Conservation (phyloP, 2,329 filamentous ascomycete genomes). For the Fragosphaeria purpurea region DNA sequence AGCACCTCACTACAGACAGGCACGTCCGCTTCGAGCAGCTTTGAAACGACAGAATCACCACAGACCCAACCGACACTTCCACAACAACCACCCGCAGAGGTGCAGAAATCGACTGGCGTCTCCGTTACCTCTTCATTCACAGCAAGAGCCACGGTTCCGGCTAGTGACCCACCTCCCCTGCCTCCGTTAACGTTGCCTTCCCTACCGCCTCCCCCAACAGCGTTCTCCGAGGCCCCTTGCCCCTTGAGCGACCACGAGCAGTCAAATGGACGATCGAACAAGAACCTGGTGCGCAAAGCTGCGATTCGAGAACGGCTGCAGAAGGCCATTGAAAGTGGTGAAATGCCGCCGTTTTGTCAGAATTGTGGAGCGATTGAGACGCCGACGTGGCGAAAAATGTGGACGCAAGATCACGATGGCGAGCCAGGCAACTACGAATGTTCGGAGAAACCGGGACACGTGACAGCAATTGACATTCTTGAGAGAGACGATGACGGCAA, state of each 20-base stretch:
- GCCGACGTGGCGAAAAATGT: constrained; percentile 91
- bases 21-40: background rate
- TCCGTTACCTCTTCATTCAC: background rate
- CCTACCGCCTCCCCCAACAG: constrained; percentile 17
- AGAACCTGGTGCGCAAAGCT: constrained; percentile 55
- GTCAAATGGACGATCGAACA: constrained; percentile 42
- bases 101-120: background rate
- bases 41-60: background rate
- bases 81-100: constrained; percentile 1
- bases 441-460: constrained; percentile 60
- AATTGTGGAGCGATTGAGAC: constrained; percentile 96
- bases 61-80: constrained; percentile 5
- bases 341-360: constrained; percentile 78
- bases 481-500: constrained; percentile 53
- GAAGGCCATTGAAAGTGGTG: constrained; percentile 61
- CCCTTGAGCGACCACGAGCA: constrained; percentile 33
- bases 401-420: constrained; percentile 64
- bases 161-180: constrained; percentile 35
- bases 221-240: constrained; percentile 29
- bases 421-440: constrained; percentile 60
- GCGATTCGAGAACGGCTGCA: constrained; percentile 50
- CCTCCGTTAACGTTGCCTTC: constrained; percentile 20
- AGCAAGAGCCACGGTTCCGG: constrained; percentile 20
- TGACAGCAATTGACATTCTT: constrained; percentile 64
- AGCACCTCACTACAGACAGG: background rate